A percentile compares a stretch with the other conserved stretches of the same genome.
Conservation (phyloP, 2,329 filamentous ascomycete genomes). For the Albifimbria verrucaria region DNA sequence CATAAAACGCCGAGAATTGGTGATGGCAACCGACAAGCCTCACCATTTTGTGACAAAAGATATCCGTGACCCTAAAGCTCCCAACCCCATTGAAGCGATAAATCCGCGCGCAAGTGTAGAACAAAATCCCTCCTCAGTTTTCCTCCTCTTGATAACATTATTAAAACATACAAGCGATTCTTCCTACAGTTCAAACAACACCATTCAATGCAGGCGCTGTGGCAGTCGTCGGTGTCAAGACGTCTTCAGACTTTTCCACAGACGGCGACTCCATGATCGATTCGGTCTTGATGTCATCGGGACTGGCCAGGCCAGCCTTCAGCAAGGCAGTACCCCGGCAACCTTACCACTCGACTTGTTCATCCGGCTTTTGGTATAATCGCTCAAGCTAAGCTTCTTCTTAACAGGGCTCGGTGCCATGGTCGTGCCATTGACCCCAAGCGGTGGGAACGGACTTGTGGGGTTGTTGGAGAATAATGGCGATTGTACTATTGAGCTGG, state of each 20-base stretch:
- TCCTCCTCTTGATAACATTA: constrained; percentile 7
- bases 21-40: background rate
- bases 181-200: constrained; percentile 15
- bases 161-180: constrained; percentile 7
- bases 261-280: constrained; percentile 27
- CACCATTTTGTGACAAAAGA: background rate
- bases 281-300: constrained; percentile 34
- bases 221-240: constrained; percentile 12
- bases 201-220: constrained; percentile 23
- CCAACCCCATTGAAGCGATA: background rate
- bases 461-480: constrained; percentile 42
- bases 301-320: constrained; percentile 31
- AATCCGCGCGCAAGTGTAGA: background rate
- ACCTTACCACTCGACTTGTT: constrained; percentile 48
- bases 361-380: constrained; percentile 59
- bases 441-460: constrained; percentile 39
- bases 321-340: constrained; percentile 21
- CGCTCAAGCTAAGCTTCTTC: constrained; percentile 65
- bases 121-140: constrained; percentile 6
- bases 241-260: constrained; percentile 24
- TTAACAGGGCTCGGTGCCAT: constrained; percentile 58
- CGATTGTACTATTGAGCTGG: constrained; percentile 43
- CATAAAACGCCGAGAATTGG: background rate
- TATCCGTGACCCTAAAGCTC: background rate
- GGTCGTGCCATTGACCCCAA: constrained; percentile 38